These are phyloP conservation scores for Colletotrichum siamense DNA, from an alignment of 2,329 filamentous ascomycete species.

Conservation along the genomic window DNA sequence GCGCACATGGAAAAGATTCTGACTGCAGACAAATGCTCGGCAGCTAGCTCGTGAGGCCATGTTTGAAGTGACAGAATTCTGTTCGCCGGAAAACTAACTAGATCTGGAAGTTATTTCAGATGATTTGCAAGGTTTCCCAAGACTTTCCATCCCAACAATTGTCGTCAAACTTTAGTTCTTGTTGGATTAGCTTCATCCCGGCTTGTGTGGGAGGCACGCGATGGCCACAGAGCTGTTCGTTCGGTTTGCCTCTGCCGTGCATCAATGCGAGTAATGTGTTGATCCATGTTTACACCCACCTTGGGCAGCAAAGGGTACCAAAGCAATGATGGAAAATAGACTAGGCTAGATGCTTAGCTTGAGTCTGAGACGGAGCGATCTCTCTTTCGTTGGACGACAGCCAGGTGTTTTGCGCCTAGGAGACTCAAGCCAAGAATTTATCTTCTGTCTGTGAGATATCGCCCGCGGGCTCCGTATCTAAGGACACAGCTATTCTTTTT, in stretches of 20 bases:
- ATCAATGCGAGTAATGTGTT: background rate
- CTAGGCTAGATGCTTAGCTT: background rate
- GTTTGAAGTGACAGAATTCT: background rate
- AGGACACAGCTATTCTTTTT: rapidly evolving
- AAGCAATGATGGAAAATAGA: rapidly evolving
- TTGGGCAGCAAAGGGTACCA: background rate
- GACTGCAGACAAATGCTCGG: background rate
- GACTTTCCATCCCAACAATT: background rate
- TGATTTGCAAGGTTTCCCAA: background rate
- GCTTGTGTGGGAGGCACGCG: background rate
- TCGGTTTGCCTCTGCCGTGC: background rate
- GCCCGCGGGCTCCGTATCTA: rapidly evolving
- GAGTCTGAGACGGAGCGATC: background rate
- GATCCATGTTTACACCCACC: background rate
- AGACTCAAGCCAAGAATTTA: background rate
- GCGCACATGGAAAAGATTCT: background rate
- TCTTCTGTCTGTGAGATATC: background rate
- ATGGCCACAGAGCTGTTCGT: background rate
- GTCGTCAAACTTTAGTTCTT: background rate
- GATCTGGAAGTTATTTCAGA: background rate
- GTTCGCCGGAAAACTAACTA: background rate
- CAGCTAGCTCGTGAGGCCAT: background rate
- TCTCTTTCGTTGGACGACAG: background rate
- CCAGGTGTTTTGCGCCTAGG: background rate
- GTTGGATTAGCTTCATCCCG: background rate